phyloP scores from a whole-genome alignment of 1,284 basidiomycete genomes.

The Coniferiporia weirii region DNA sequence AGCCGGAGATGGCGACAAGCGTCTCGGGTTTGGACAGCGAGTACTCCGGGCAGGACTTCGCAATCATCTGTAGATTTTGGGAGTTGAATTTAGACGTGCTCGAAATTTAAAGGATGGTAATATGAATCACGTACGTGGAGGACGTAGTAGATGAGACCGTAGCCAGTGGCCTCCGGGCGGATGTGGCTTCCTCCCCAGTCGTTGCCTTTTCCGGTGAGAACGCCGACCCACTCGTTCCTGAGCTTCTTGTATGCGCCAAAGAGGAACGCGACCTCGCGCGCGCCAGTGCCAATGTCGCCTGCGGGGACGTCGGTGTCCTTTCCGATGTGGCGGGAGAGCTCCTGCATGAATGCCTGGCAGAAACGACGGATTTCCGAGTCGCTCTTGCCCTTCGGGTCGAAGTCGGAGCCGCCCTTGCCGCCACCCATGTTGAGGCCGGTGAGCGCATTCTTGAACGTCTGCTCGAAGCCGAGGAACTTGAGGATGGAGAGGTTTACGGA shows the following conservation, averaged over 20 bases:
- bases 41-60: slow-evolving; percentile 42
- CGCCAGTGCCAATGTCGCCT: slow-evolving; percentile 70
- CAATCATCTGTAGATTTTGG: slow-evolving; percentile 41
- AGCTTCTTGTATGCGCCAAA: slow-evolving; percentile 75
- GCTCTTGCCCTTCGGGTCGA: slow-evolving; percentile 80
- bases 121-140: slow-evolving; percentile 47
- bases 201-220: slow-evolving; percentile 75
- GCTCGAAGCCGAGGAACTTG: slow-evolving; percentile 84
- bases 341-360: slow-evolving; percentile 66
- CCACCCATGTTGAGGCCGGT: slow-evolving; percentile 78
- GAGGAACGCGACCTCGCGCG: slow-evolving; percentile 65
- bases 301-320: slow-evolving; percentile 78
- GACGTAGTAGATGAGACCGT: slow-evolving; percentile 78
- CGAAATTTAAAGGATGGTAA: not conserved
- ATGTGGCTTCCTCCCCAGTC: slow-evolving; percentile 73
- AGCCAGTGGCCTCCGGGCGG: slow-evolving; percentile 70
- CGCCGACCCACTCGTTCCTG: slow-evolving; percentile 71
- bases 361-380: slow-evolving; percentile 74
- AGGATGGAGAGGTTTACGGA: slow-evolving; percentile 81
- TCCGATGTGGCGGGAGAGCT: slow-evolving; percentile 69
- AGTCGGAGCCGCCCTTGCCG: slow-evolving; percentile 68
- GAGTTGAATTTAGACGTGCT: slow-evolving; percentile 1
- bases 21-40: slow-evolving; percentile 39
- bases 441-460: slow-evolving; percentile 81
- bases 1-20: slow-evolving; percentile 67